Evolutionary conservation across 148 eudicot species (phyloP), one percentile per base, ranked within the genome.

Genomic region (Beta vulgaris): DNA sequence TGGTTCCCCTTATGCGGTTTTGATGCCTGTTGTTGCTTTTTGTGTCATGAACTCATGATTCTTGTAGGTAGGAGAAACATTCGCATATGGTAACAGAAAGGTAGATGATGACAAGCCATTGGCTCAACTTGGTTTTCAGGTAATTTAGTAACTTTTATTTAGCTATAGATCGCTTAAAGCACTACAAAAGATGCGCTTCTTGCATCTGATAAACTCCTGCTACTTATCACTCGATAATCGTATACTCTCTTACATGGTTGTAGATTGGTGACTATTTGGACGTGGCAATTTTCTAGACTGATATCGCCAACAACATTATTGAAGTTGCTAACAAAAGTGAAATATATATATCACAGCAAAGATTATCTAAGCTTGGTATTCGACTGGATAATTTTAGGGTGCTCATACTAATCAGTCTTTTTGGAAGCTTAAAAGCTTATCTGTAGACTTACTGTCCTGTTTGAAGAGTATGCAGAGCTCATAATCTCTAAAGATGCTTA

Each of bases 61-160:
- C 46, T 29, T 72, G 58, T 70, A 89, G 97, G 91, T 88, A 72
- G 93, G 93, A 7, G 84, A 72, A 67, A 89, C 93, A 49, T 84
- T 74, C 18, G 77, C 90, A 36, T 53, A 82, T 72, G 84, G 87
- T 42, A 83, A 81, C 55, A 75, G 68, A 46, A 66, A 42, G 77
- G 14, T 65, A 1, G 73, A 78, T 42, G 81, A 78, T 65, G 77
- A 44, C 61, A 73, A 44, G 61, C 54, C 81, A 66, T 78, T 91
- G 87, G 87, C 79, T 35, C 86, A 82, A n/a, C 87, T 84, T 46
- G 82, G 74, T 70, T 88, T 89, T 80, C 88, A 88, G 89, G 97
- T 88, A 67, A 34, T 76, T 40, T n/a, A 1, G 19, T n/a, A 80
- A 57, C 55, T 13, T 70, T 42, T 23, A 39, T 39, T 5, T 25